Evolutionary conservation across 805 yeast species (phyloP).

Genomic region (Pichia gijzeniarum): DNA sequence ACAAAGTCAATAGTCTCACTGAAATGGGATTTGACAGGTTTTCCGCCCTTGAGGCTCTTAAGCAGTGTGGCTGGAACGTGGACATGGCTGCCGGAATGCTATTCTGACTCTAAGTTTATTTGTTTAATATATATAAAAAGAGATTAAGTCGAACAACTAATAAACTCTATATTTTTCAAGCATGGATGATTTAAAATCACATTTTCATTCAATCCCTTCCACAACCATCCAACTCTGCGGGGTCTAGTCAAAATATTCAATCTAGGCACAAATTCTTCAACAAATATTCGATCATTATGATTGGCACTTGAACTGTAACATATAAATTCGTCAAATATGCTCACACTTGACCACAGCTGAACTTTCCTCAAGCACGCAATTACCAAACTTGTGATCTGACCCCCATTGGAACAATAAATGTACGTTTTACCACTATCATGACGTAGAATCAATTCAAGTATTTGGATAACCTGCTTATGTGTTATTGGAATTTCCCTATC

Average conservation of each 20-base stretch:
- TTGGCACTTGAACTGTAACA: conserved; percentile 72
- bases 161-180: conserved; percentile 26
- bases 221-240: conserved; percentile 53
- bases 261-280: conserved; percentile 69
- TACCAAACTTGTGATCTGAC: conserved; percentile 75
- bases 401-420: conserved; percentile 85
- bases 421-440: conserved; percentile 61
- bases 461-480: conserved; percentile 50
- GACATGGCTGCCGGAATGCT: conserved; percentile 82
- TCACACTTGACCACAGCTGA: conserved; percentile 82
- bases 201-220: conserved; percentile 57
- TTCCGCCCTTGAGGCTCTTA: conserved; percentile 61
- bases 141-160: background rate
- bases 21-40: conserved; percentile 64
- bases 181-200: conserved; percentile 54
- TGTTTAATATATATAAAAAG: background rate
- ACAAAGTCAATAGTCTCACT: conserved; percentile 39
- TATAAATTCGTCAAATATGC: conserved; percentile 80
- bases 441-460: conserved; percentile 57
- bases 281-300: conserved; percentile 75
- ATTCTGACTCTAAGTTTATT: too few relatives aligned
- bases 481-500: conserved; percentile 80
- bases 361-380: conserved; percentile 81
- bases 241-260: conserved; percentile 41
- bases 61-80: conserved; percentile 64